phyloP scores from a whole-genome alignment of 371 early-diverging fungal genomes.

The Mucor piriformis region DNA sequence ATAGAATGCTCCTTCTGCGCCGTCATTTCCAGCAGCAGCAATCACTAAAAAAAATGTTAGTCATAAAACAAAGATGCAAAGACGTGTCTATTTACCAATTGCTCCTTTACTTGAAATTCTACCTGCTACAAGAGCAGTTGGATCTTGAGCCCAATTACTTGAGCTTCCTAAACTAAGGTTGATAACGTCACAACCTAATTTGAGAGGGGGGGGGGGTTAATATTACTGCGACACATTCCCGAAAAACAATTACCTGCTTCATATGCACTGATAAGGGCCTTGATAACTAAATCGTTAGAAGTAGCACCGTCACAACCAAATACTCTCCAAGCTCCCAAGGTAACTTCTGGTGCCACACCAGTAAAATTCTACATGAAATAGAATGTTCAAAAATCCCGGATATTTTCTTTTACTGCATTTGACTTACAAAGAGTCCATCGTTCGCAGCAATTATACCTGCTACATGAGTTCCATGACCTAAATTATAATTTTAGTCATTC shows the following conservation, averaged over 20 bases:
- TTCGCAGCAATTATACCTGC: slow-evolving; percentile 70
- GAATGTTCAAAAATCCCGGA: not conserved
- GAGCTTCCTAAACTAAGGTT: slow-evolving; percentile 76
- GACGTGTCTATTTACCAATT: slow-evolving; percentile 23
- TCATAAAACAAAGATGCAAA: not conserved
- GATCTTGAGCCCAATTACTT: slow-evolving; percentile 61
- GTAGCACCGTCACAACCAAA: slow-evolving; percentile 72
- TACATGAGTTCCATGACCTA: slow-evolving; percentile 67
- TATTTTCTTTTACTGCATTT: too few species aligned
- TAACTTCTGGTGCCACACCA: slow-evolving; percentile 72
- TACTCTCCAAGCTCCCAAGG: slow-evolving; percentile 63
- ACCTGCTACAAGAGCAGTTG: slow-evolving; percentile 54
- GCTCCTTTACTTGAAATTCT: slow-evolving; percentile 43
- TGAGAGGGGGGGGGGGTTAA: not conserved
- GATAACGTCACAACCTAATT: slow-evolving; percentile 58
- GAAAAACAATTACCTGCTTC: slow-evolving; percentile 52
- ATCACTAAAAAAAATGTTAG: slow-evolving; percentile 40
- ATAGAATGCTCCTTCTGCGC: slow-evolving; percentile 55
- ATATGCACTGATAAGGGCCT: slow-evolving; percentile 67
- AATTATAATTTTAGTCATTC: too few species aligned
- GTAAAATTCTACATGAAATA: slow-evolving; percentile 37
- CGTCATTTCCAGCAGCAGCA: slow-evolving; percentile 70
- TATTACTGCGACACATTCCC: not conserved
- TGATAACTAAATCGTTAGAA: slow-evolving; percentile 66
- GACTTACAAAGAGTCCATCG: slow-evolving; percentile 33